Percentiles rank a stretch among this genome's conserved stretches.
Evolutionary conservation across 768 basidiomycete species (phyloP).

Genomic region (Trametes elegans): DNA sequence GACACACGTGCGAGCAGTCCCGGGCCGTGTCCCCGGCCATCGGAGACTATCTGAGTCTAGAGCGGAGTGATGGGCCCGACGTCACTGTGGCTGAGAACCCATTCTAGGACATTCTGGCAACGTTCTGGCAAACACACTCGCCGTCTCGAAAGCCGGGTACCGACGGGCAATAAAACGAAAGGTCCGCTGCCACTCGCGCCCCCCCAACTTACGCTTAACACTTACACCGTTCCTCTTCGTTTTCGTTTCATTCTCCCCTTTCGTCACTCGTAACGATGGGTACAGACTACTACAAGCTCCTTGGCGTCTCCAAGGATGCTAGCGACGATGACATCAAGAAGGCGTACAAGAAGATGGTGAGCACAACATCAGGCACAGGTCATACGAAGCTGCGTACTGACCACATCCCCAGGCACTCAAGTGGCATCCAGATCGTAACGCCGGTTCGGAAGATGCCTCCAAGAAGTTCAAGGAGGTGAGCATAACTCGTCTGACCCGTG

Average conservation of each 20-base stretch:
- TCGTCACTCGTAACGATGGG: slow-evolving; percentile 50
- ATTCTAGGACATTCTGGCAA: slow-evolving; percentile 39
- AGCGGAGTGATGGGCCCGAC: slow-evolving; percentile 10
- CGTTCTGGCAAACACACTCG: neutral
- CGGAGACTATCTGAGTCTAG: slow-evolving; percentile 1
- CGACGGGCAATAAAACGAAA: slow-evolving; percentile 6
- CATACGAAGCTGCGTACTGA: neutral
- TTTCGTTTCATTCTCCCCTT: neutral
- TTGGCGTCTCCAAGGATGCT: slow-evolving; percentile 74
- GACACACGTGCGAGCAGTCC: slow-evolving; percentile 10
- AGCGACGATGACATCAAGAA: slow-evolving; percentile 87
- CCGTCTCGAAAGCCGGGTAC: slow-evolving; percentile 2
- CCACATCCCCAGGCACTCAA: slow-evolving; percentile 61
- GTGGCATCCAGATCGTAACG: slow-evolving; percentile 94
- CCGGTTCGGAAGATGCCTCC: slow-evolving; percentile 79
- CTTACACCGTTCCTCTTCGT: neutral
- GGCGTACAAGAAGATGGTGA: slow-evolving; percentile 91
- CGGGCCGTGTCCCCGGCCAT: neutral
- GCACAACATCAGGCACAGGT: slow-evolving; percentile 18
- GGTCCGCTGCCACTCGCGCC: neutral
- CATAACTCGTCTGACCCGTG: neutral
- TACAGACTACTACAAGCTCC: slow-evolving; percentile 83
- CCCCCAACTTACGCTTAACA: slow-evolving; percentile 18
- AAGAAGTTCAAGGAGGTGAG: slow-evolving; percentile 88
- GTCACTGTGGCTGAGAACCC: slow-evolving; percentile 13